phyloP scores from a whole-genome alignment of 139 green algal species.

The Coccomyxa sp. region DNA sequence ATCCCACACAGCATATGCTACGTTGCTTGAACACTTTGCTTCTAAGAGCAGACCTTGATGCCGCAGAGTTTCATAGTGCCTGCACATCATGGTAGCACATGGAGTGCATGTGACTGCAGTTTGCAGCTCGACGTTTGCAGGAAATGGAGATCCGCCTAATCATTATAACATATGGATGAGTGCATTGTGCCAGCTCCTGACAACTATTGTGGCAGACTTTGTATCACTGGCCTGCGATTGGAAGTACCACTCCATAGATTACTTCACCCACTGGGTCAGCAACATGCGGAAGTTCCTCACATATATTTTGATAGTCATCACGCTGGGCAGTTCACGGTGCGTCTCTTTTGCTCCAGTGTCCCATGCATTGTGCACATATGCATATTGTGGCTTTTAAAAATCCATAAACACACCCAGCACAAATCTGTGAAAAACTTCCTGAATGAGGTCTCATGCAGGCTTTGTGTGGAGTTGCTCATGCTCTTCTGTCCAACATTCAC shows the following conservation, averaged over 20 bases:
- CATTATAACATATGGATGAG: constrained; percentile 30
- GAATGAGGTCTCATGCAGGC: constrained; percentile 4
- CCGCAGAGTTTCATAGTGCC: not conserved
- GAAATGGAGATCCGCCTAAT: constrained; percentile 12
- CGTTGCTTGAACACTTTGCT: no score
- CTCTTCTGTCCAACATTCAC: constrained; percentile 8
- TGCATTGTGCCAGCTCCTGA: constrained; percentile 14
- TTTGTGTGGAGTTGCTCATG: constrained; percentile 10
- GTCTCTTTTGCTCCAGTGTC: not conserved
- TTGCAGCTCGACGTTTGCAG: not conserved
- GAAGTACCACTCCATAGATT: constrained; percentile 14
- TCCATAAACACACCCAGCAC: no score
- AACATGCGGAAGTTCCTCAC: constrained; percentile 4
- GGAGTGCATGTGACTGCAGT: no score
- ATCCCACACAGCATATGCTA: not conserved
- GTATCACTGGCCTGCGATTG: constrained; percentile 3
- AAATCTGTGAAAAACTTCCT: not conserved
- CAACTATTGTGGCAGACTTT: constrained; percentile 5
- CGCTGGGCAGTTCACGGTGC: constrained; percentile 1
- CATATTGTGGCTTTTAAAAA: no score
- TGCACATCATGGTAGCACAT: not conserved
- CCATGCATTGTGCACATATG: not conserved
- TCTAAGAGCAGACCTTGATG: not conserved
- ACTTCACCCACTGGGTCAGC: constrained; percentile 5
- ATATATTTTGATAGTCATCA: constrained; percentile 9